Evolutionary conservation across 2,329 filamentous ascomycete genomes (phyloP).

Genomic region (Xylariales sp.): DNA sequence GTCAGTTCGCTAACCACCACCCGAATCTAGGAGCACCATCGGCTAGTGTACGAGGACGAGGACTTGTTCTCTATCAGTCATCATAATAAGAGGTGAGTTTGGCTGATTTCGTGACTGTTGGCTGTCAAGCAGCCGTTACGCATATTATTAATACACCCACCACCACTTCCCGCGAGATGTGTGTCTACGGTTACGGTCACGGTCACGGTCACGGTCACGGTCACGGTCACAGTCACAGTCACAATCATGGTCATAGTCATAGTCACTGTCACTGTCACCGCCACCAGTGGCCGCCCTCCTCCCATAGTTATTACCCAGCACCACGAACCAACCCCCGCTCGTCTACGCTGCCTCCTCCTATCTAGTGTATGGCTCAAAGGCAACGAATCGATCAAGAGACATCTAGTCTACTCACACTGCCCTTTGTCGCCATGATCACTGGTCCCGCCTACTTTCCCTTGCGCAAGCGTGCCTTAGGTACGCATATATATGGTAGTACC

Average conservation of each 20-base stretch:
- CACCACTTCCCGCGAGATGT: conserved; percentile 31
- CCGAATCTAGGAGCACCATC: conserved; percentile 26
- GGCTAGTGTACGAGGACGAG: conserved; percentile 24
- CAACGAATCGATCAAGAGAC: conserved; percentile 15
- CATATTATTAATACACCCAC: conserved; percentile 19
- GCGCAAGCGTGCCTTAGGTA: conserved; percentile 15
- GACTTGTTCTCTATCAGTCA: conserved; percentile 11
- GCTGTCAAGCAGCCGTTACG: conserved; percentile 24
- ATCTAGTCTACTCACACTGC: conserved; percentile 10
- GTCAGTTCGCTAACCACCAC: conserved; percentile 31
- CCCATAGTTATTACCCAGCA: conserved; percentile 11
- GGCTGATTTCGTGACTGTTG: conserved; percentile 23
- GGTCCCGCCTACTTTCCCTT: conserved; percentile 20
- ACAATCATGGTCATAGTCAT: background rate
- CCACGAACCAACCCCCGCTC: conserved; percentile 29
- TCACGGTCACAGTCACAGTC: no score
- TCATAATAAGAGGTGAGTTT: conserved; percentile 37
- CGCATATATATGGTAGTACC: conserved; percentile 13
- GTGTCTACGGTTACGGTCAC: conserved; percentile 25
- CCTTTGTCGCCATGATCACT: conserved; percentile 16
- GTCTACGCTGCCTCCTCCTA: conserved; percentile 21
- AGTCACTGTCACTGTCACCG: background rate
- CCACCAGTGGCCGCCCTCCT: conserved; percentile 21
- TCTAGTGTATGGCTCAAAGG: background rate
- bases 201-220: conserved; percentile 8